Percentiles rank a stretch among this genome's conserved stretches.
These are phyloP conservation scores for Jimgerdemannia lactiflua DNA, from an alignment of 192 early-diverging fungal genomes.

Conservation along the genomic window DNA sequence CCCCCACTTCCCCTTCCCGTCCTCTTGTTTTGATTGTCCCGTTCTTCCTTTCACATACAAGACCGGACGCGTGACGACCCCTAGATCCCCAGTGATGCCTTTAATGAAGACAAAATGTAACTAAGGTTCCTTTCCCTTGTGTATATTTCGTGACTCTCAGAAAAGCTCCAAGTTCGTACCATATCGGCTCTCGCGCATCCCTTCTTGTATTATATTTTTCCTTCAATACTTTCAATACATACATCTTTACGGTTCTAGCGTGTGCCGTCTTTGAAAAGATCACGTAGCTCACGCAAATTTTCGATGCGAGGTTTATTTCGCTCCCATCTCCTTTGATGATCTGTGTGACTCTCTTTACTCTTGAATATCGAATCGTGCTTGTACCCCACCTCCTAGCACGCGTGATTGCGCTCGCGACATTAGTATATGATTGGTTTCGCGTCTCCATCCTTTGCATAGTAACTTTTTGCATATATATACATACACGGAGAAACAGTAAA, in stretches of 20 bases:
- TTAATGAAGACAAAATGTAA: too few species aligned
- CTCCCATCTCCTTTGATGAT: too few species aligned
- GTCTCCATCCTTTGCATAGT: background rate
- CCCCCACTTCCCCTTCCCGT: background rate
- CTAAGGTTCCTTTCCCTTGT: too few species aligned
- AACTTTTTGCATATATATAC: background rate
- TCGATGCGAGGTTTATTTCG: too few species aligned
- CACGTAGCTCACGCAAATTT: too few species aligned
- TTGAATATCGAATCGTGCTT: too few species aligned
- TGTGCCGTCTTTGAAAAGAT: too few species aligned
- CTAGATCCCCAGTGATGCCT: background rate
- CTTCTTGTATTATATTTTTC: background rate
- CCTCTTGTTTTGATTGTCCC: background rate
- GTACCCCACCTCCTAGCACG: too few species aligned
- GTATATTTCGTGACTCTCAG: too few species aligned
- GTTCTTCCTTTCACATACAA: background rate
- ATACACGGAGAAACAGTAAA: background rate
- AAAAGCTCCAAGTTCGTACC: background rate
- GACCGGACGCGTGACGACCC: background rate
- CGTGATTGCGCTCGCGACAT: background rate
- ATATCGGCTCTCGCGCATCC: background rate
- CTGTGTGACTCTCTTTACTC: too few species aligned
- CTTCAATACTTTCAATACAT: background rate
- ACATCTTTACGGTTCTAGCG: background rate
- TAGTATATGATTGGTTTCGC: background rate